Percentiles rank a stretch among this genome's conserved stretches.
Conservation (phyloP, 495 filamentous ascomycete genomes). For the Xylaria nigripes region DNA sequence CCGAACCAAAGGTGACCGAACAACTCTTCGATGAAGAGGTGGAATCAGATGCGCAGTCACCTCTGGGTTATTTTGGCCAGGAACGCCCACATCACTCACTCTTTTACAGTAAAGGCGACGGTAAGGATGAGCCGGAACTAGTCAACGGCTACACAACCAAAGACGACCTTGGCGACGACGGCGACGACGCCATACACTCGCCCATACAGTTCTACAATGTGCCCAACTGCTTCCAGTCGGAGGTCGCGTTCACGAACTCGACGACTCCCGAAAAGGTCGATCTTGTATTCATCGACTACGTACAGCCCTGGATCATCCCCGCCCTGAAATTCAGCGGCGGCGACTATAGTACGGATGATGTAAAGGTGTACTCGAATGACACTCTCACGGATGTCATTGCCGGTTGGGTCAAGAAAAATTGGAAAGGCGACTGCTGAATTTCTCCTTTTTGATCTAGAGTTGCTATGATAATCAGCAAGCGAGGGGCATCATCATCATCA, state of each 20-base stretch:
- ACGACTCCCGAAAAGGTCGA: slow-evolving; percentile 63
- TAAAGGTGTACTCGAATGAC: slow-evolving; percentile 56
- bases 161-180: slow-evolving; percentile 77
- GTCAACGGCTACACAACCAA: slow-evolving; percentile 79
- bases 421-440: slow-evolving; percentile 48
- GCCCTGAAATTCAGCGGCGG: slow-evolving; percentile 62
- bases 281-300: slow-evolving; percentile 84
- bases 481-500: too few relatives aligned
- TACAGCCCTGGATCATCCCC: slow-evolving; percentile 66
- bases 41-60: not conserved
- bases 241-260: slow-evolving; percentile 46
- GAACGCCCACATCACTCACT: not conserved
- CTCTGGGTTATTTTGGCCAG: not conserved
- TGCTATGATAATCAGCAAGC: too few relatives aligned
- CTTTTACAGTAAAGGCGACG: not conserved
- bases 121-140: slow-evolving; percentile 32
- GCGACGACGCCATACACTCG: slow-evolving; percentile 82
- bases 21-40: slow-evolving; percentile 7
- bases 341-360: slow-evolving; percentile 50
- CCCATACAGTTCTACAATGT: slow-evolving; percentile 65
- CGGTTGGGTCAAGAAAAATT: slow-evolving; percentile 72
- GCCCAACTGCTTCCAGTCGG: slow-evolving; percentile 71
- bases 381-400: slow-evolving; percentile 68
- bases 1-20: slow-evolving; percentile 30
- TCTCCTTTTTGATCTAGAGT: not conserved